Evolutionary conservation across 257 asterid genomes (phyloP).

Genomic region (Solanum pennellii): DNA sequence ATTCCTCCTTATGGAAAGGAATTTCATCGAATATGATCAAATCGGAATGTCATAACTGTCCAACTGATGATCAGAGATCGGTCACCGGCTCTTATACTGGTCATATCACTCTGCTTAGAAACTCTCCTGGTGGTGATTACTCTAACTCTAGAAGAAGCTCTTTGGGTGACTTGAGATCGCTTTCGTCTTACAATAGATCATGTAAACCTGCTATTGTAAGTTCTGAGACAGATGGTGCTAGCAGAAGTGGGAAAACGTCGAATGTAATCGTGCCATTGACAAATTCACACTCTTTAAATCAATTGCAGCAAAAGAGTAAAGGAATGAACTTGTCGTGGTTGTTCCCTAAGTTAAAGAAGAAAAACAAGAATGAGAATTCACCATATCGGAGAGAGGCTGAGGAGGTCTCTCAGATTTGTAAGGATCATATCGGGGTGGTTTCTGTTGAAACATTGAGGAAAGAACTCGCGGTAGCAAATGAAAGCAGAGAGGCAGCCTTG

Average conservation of each 20-base stretch:
- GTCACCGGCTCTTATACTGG: conserved; percentile 26
- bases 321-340: conserved; percentile 63
- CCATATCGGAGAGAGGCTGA: conserved; percentile 23
- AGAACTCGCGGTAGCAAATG: conserved; percentile 48
- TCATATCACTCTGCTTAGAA: conserved; percentile 10
- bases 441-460: conserved; percentile 44
- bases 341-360: conserved; percentile 70
- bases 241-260: conserved; percentile 35
- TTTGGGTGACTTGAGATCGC: conserved; percentile 50
- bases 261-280: conserved; percentile 54
- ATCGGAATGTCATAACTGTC: conserved; percentile 21
- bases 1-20: conserved; percentile 44
- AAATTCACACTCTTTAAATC: conserved; percentile 58
- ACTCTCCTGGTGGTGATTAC: conserved; percentile 32
- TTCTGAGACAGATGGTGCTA: conserved; percentile 26
- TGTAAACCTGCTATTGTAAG: conserved; percentile 45
- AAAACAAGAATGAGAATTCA: conserved; percentile 40
- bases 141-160: conserved; percentile 48
- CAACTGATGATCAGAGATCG: conserved; percentile 35
- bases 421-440: conserved; percentile 20
- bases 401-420: conserved; percentile 26
- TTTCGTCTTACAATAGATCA: conserved; percentile 52
- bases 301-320: conserved; percentile 32
- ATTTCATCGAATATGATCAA: conserved; percentile 10
- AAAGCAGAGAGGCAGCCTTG: conserved; percentile 51